Evolutionary conservation across 768 basidiomycete species (phyloP), one percentile per base, ranked within the genome.

Genomic region (Hericium coralloides): DNA sequence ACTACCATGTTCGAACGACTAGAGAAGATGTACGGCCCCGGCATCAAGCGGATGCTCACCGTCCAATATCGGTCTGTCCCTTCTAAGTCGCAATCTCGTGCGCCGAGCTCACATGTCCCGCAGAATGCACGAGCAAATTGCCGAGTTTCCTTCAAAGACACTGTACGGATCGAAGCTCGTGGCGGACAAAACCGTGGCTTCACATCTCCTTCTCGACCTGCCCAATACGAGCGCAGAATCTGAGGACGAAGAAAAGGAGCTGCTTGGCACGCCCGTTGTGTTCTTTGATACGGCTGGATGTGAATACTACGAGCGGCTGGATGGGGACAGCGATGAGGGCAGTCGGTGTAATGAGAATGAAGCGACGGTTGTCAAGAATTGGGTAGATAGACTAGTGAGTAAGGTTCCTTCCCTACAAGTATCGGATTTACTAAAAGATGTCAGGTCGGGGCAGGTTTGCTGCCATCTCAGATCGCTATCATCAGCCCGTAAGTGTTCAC

Each of bases 241-340:
- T 1, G 85, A 86, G 41, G 91, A 87, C 15, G 84, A 89, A 38
- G 74, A 79, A 48, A 82, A 80, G 59, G 95, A 95, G 55, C 69
- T 82, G 3, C 72, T 98, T 6, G 79, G 75, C 3, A 88, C 79
- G 0, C 90, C 92, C 0, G 81, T 98, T 2, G 83, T 95, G 2
- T 99, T 98, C 68, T 92, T 91, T 63, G 97, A 99, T 67, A 99
- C 94, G 0, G 83, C 90, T 3, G 93, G 94, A 0, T 94, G 91
- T 63, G 93, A 97, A 67, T 95, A 91, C 65, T 97, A 85, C 64
- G 97, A 98, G 67, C 75, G 91, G 15, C 67, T 83, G 0, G 88
- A 91, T 36, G 85, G 79, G 0, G 85, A 86, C 56, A 75, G 78
- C n/a, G 90, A 92, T 64, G 94, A 95, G 64, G 94, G 93, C 0